A percentile compares a stretch with the other conserved stretches of the same genome.
These are phyloP conservation scores for Saccharomycopsis capsularis DNA, from an alignment of 805 yeast species.

Conservation along the genomic window DNA sequence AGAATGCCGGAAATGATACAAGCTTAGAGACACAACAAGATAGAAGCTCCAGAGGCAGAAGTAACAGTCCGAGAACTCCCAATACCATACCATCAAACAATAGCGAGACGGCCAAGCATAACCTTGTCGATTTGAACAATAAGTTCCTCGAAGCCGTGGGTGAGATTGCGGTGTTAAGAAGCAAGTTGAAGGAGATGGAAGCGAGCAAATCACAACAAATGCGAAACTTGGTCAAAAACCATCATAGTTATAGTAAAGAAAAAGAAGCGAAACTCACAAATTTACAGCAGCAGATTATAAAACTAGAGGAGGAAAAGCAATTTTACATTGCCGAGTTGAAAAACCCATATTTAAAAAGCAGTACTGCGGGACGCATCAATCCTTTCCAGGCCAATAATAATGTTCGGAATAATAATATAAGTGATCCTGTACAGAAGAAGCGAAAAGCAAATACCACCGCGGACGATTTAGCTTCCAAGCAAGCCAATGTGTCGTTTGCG, in stretches of 20 bases:
- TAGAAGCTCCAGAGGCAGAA: background rate
- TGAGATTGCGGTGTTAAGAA: slow-evolving; percentile 71
- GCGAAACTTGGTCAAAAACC: slow-evolving; percentile 26
- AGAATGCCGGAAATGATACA: no score
- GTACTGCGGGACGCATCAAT: slow-evolving; percentile 6
- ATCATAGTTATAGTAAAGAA: slow-evolving; percentile 25
- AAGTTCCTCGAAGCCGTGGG: slow-evolving; percentile 58
- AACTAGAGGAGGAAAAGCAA: slow-evolving; percentile 47
- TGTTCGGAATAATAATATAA: slow-evolving; percentile 1
- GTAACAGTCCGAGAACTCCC: background rate
- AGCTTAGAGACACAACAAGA: background rate
- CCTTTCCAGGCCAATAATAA: slow-evolving; percentile 16
- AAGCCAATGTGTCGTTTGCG: background rate
- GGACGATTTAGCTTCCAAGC: background rate
- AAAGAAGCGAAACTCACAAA: slow-evolving; percentile 33
- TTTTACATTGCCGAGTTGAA: slow-evolving; percentile 45
- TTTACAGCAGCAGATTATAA: slow-evolving; percentile 36
- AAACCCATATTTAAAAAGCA: slow-evolving; percentile 23
- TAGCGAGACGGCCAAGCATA: background rate
- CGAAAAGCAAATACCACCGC: background rate
- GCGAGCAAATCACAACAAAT: slow-evolving; percentile 35
- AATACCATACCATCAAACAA: background rate
- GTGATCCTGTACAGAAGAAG: no score
- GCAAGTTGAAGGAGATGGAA: slow-evolving; percentile 47
- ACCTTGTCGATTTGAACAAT: slow-evolving; percentile 26